Evolutionary conservation across 805 yeast species (phyloP).

Genomic region (Candida koratica): DNA sequence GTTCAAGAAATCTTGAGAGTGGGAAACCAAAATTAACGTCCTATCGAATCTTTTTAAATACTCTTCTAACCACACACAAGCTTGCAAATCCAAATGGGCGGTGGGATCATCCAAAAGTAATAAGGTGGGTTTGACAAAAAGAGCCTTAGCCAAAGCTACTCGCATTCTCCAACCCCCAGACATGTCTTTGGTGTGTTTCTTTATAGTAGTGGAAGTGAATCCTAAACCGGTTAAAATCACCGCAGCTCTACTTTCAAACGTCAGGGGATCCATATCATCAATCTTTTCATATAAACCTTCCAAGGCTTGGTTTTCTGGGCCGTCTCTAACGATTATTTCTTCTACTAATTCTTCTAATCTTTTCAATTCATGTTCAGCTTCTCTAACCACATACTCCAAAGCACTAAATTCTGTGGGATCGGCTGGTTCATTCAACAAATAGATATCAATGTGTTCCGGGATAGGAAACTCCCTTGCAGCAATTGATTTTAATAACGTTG

Average conservation of each 20-base stretch:
- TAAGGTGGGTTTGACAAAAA: conserved; percentile 95
- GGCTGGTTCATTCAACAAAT: conserved; percentile 95
- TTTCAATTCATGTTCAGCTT: conserved; percentile 90
- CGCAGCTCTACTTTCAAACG: conserved; percentile 96
- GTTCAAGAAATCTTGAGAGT: conserved; percentile 98
- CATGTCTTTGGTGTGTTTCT: conserved; percentile 96
- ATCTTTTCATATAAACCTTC: conserved; percentile 93
- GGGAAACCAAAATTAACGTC: conserved; percentile 90
- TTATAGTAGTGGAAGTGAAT: conserved; percentile 80
- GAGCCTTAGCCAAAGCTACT: conserved; percentile 96
- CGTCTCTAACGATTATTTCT: conserved; percentile 81
- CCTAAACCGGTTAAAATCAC: conserved; percentile 95
- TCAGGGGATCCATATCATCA: conserved; percentile 91
- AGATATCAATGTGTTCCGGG: conserved; percentile 87
- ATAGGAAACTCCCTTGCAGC: conserved; percentile 96
- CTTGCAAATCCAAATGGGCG: conserved; percentile 98
- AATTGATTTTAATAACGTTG: conserved; percentile 86
- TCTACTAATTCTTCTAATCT: conserved; percentile 89
- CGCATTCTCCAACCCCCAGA: conserved; percentile 99
- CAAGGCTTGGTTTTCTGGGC: conserved; percentile 84
- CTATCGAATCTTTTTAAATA: conserved; percentile 92
- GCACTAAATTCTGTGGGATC: conserved; percentile 90
- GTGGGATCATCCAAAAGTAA: conserved; percentile 96
- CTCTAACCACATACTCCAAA: conserved; percentile 91
- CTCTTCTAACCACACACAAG: conserved; percentile 99